These are phyloP conservation scores for Zygosaccharomyces sapae DNA, from an alignment of 1,139 yeast genomes.

Conservation along the genomic window DNA sequence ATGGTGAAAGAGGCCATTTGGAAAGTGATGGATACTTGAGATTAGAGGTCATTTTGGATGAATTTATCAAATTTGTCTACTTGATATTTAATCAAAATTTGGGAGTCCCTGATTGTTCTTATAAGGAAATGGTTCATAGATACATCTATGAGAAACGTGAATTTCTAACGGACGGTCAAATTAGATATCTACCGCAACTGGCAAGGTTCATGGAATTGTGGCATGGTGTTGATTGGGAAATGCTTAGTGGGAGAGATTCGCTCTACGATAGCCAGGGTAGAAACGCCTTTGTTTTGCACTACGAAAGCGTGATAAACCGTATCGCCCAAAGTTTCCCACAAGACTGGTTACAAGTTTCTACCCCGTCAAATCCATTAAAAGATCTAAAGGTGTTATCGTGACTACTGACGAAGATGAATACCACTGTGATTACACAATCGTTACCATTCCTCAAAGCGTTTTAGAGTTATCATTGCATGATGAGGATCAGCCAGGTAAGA, in stretches of 20 bases:
- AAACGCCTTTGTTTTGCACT: slow-evolving; percentile 59
- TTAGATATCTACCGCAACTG: slow-evolving; percentile 46
- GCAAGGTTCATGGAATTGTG: slow-evolving; percentile 63
- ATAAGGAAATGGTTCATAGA: slow-evolving; percentile 45
- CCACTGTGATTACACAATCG: slow-evolving; percentile 52
- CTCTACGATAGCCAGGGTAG: slow-evolving; percentile 69
- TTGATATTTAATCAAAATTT: slow-evolving; percentile 48
- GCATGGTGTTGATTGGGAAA: slow-evolving; percentile 70
- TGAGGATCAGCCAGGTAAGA: slow-evolving; percentile 35
- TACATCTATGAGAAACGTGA: slow-evolving; percentile 47
- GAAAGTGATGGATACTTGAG: slow-evolving; percentile 36
- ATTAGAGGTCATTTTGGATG: slow-evolving; percentile 48
- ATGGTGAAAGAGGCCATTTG: slow-evolving; percentile 34
- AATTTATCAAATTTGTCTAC: slow-evolving; percentile 59
- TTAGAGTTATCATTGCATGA: slow-evolving; percentile 40
- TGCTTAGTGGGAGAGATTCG: slow-evolving; percentile 63
- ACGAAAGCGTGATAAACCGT: slow-evolving; percentile 47
- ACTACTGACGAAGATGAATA: slow-evolving; percentile 34
- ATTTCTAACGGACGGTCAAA: slow-evolving; percentile 51
- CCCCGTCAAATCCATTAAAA: slow-evolving; percentile 46
- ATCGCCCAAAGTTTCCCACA: slow-evolving; percentile 43
- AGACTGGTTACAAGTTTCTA: slow-evolving; percentile 41
- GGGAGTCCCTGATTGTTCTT: slow-evolving; percentile 47
- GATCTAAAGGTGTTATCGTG: slow-evolving; percentile 29
- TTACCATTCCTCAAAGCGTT: slow-evolving; percentile 74